Percentiles rank a stretch among this genome's conserved stretches.
Conservation (phyloP, 2,329 filamentous ascomycete species). For the Colletotrichum salicis region DNA sequence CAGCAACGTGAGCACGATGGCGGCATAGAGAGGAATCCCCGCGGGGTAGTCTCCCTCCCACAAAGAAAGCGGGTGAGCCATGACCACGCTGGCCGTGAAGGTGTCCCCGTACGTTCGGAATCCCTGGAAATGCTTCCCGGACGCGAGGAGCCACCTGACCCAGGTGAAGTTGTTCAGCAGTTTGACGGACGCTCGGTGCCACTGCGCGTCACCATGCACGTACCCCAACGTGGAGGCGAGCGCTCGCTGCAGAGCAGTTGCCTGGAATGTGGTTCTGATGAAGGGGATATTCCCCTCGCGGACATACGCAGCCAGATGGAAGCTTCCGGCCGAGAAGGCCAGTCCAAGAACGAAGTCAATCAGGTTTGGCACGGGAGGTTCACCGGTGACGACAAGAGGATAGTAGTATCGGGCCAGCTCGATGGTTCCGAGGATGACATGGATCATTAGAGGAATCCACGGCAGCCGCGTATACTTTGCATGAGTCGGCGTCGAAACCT, state of each 20-base stretch:
- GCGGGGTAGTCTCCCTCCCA: conserved; percentile 33
- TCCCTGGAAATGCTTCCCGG: conserved; percentile 6
- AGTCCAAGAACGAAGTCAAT: conserved; percentile 4
- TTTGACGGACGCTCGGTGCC: conserved; percentile 24
- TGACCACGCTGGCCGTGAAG: conserved; percentile 10
- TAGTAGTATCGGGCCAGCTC: conserved; percentile 13
- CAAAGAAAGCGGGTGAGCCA: conserved; percentile 12
- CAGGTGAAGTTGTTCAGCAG: conserved; percentile 18
- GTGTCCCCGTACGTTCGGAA: conserved; percentile 13
- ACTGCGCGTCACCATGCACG: conserved; percentile 16
- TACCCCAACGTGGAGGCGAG: conserved; percentile 17
- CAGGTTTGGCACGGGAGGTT: background rate
- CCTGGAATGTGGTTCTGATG: conserved; percentile 10
- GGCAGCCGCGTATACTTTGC: conserved; percentile 13
- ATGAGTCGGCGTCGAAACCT: background rate
- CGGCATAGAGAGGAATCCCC: conserved; percentile 23
- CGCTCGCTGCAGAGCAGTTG: conserved; percentile 6
- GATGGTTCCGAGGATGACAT: background rate
- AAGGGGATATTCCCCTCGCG: conserved; percentile 8
- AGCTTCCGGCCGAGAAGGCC: background rate
- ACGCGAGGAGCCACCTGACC: conserved; percentile 8
- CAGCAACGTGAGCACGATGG: conserved; percentile 10
- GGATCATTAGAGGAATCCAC: conserved; percentile 1
- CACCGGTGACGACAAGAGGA: background rate
- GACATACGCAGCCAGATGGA: background rate